These are phyloP conservation scores for Aspergillus fijiensis DNA, from an alignment of 2,329 filamentous ascomycete genomes.

Conservation along the genomic window DNA sequence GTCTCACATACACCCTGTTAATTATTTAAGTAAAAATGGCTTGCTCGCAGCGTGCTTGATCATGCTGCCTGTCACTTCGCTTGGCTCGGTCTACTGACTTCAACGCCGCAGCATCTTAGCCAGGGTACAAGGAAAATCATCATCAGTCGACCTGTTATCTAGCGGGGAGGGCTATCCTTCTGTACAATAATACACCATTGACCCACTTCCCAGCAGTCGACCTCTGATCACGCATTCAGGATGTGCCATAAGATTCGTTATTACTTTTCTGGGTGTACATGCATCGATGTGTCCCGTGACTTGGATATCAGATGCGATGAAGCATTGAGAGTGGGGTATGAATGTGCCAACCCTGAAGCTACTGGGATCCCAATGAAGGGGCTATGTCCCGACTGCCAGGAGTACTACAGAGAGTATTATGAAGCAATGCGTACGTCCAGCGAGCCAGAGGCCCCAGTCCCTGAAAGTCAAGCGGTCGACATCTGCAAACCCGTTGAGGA, in stretches of 20 bases:
- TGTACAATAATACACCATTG: not conserved
- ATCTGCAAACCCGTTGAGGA: not conserved
- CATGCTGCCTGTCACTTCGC: not conserved
- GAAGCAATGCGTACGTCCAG: no score
- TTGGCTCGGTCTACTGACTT: not conserved
- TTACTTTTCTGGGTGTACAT: not conserved
- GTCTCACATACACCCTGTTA: not conserved
- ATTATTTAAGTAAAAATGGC: not conserved
- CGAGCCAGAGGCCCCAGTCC: no score
- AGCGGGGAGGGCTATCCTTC: not conserved
- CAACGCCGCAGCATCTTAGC: not conserved
- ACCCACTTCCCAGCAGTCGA: not conserved
- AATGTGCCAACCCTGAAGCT: not conserved
- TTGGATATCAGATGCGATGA: not conserved
- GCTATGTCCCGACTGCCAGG: not conserved
- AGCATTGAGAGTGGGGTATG: not conserved
- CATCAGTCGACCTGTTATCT: not conserved
- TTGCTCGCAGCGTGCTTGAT: not conserved
- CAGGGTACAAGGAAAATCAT: not conserved
- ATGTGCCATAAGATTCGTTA: not conserved
- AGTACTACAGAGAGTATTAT: not conserved
- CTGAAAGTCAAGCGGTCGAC: not conserved
- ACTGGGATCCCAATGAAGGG: not conserved
- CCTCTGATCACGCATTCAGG: not conserved
- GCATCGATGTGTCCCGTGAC: not conserved